These are phyloP conservation scores for Orbilia quercus DNA, from an alignment of 2,329 filamentous ascomycete species.

Conservation along the genomic window DNA sequence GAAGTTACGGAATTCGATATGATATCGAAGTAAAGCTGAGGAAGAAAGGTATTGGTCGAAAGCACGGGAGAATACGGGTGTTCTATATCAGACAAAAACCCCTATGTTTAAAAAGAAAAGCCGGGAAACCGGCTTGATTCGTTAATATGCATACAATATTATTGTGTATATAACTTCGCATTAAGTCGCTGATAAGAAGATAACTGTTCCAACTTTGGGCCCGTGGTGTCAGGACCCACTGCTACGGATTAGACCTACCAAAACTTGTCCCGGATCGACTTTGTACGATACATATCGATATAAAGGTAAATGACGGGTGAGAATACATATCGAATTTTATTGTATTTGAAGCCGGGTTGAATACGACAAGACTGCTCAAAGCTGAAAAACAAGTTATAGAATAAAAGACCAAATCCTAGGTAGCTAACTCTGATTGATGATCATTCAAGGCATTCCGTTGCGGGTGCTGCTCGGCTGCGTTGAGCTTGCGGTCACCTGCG, in stretches of 20 bases:
- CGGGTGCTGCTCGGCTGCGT: no score
- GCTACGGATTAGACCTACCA: conserved; percentile 12
- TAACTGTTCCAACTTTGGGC: conserved; percentile 4
- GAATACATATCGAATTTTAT: conserved; percentile 11
- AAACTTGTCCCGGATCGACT: conserved; percentile 27
- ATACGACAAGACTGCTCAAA: neutral
- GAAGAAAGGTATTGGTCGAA: no score
- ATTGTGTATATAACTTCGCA: no score
- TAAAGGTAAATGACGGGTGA: neutral
- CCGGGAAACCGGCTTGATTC: no score
- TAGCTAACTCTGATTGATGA: conserved; percentile 33
- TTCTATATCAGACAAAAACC: no score
- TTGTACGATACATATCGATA: neutral
- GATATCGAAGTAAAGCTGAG: no score
- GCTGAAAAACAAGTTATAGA: neutral
- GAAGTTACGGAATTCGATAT: no score
- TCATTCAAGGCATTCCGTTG: conserved; percentile 37
- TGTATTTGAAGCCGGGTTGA: no score
- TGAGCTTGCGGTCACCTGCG: conserved; percentile 11
- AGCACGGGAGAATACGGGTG: no score
- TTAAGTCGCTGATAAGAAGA: conserved; percentile 11
- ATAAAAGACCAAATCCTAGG: conserved; percentile 25
- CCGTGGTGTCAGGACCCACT: conserved; percentile 9
- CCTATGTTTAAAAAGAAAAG: no score
- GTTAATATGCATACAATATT: no score